phyloP scores from a whole-genome alignment of 1,284 basidiomycete species.

The Moesziomyces sp. region DNA sequence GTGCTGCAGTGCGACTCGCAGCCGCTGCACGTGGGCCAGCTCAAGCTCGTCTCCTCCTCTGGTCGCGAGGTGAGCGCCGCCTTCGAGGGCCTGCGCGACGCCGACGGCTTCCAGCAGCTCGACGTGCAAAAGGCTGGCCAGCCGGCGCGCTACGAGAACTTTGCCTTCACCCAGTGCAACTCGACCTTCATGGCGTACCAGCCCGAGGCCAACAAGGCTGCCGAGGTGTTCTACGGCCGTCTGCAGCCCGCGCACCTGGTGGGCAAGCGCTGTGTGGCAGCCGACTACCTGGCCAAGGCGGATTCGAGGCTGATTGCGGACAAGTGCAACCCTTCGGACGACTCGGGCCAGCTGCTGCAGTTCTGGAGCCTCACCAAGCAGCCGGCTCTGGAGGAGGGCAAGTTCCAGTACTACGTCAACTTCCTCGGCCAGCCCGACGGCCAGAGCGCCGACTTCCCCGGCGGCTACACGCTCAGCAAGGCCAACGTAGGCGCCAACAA shows the following conservation, averaged over 20 bases:
- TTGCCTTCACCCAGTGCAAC: conserved; percentile 42
- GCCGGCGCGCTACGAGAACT: conserved; percentile 32
- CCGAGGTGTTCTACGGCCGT: conserved; percentile 41
- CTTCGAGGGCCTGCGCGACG: conserved; percentile 45
- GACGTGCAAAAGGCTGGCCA: conserved; percentile 37
- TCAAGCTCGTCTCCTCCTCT: conserved; percentile 30
- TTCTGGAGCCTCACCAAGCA: conserved; percentile 52
- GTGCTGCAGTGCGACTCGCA: conserved; percentile 24
- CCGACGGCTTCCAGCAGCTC: conserved; percentile 39
- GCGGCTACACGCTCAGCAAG: conserved; percentile 27
- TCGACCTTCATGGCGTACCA: conserved; percentile 41
- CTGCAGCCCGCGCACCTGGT: conserved; percentile 40
- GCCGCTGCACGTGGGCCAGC: conserved; percentile 31
- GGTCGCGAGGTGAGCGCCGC: conserved; percentile 34
- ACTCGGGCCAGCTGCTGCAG: conserved; percentile 48
- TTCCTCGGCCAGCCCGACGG: conserved; percentile 35
- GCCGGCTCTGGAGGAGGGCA: conserved; percentile 18
- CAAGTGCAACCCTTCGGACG: conserved; percentile 38
- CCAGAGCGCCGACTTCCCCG: conserved; percentile 32
- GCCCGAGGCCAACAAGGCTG: conserved; percentile 40
- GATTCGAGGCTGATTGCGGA: conserved; percentile 33
- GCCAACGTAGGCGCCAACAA: conserved; percentile 23
- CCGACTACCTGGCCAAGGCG: conserved; percentile 15
- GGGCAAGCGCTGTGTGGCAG: conserved; percentile 46
- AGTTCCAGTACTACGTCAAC: conserved; percentile 43